Base-by-base conservation (phyloP, 1,284 basidiomycete species). In the Farysia itapuensis region DNA sequence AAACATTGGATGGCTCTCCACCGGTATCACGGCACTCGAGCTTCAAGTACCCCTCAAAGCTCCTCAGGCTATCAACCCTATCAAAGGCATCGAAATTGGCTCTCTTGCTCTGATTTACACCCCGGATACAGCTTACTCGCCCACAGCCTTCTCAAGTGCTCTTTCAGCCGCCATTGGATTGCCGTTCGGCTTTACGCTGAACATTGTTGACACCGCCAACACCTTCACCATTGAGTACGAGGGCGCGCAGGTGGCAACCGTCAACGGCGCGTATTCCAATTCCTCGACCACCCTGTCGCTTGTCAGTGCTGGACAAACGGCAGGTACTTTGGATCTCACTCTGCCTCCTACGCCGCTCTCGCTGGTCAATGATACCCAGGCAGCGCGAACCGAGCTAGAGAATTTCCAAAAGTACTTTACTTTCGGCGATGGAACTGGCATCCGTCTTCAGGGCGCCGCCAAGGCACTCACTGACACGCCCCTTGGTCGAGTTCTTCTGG, bases 171-270 rank as follows among this genome's bases (percentile, higher is more conserved):
- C 74, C 25, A 79, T 89, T 57, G 85, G 81, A 48, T 77, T 89
- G 41, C 88, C 87, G 22, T 89, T 89, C 63, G 88, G 87, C n/a
- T 89, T 89, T 77, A 78, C 79, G 20, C 40, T 89, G 12, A 77
- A 79, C n/a, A 84, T 89, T 41, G 81, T 81, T 22, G 74, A 84
- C 63, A 87, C 89, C 23, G 78, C 82, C 70, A 89, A 88, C 38
- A 44, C 56, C 34, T 72, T 79, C 80, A 44, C 85, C 86, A 74
- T 84, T 81, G 33, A 84, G 85, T 64, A 80, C 81, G 26, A 82
- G 77, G 32, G 82, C 80, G 21, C 80, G 83, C 44, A 81, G 80
- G 33, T 86, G 82, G 59, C 84, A 21, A 84, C 67, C 26, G 77
- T 74, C n/a, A 49, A 57, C 16, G 49, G 63, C 37, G 61, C 63